Evolutionary conservation across 2,329 filamentous ascomycete genomes (phyloP).

Genomic region (Allantophomopsis cytisporea): DNA sequence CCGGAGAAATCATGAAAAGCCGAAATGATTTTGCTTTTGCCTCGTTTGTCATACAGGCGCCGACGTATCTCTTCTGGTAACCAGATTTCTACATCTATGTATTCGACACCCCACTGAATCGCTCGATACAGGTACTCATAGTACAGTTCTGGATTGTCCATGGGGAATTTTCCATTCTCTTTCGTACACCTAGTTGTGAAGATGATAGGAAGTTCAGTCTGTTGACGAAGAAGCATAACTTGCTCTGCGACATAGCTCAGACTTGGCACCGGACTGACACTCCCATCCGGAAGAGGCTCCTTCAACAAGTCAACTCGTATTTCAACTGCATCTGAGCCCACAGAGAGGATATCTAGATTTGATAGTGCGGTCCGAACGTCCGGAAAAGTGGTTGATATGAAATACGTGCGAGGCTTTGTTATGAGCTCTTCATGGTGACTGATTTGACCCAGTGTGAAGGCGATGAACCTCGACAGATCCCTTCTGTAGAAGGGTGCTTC

Average conservation of each 20-base stretch:
- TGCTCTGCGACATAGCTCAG: constrained; percentile 77
- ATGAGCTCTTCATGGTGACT: constrained; percentile 65
- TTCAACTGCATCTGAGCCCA: constrained; percentile 77
- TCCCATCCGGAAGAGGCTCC: constrained; percentile 51
- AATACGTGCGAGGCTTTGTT: constrained; percentile 66
- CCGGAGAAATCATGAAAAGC: constrained; percentile 84
- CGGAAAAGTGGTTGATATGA: constrained; percentile 81
- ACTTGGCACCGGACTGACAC: constrained; percentile 55
- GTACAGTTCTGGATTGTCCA: constrained; percentile 63
- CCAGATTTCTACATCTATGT: constrained; percentile 83
- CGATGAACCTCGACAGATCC: constrained; percentile 66
- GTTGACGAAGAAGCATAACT: constrained; percentile 70
- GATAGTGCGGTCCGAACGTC: constrained; percentile 72
- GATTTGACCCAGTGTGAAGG: constrained; percentile 67
- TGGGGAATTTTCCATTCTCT: constrained; percentile 76
- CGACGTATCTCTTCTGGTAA: constrained; percentile 63
- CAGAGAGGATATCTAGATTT: constrained; percentile 76
- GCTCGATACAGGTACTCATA: constrained; percentile 72
- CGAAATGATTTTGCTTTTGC: constrained; percentile 78
- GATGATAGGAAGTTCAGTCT: constrained; percentile 80
- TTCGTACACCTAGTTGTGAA: constrained; percentile 73
- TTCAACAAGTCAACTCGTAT: constrained; percentile 71
- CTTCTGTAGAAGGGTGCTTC: constrained; percentile 57
- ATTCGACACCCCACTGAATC: constrained; percentile 82
- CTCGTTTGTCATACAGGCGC: constrained; percentile 53